Base-by-base conservation (phyloP, 495 filamentous ascomycete species). In the Durotheca rogersii region DNA sequence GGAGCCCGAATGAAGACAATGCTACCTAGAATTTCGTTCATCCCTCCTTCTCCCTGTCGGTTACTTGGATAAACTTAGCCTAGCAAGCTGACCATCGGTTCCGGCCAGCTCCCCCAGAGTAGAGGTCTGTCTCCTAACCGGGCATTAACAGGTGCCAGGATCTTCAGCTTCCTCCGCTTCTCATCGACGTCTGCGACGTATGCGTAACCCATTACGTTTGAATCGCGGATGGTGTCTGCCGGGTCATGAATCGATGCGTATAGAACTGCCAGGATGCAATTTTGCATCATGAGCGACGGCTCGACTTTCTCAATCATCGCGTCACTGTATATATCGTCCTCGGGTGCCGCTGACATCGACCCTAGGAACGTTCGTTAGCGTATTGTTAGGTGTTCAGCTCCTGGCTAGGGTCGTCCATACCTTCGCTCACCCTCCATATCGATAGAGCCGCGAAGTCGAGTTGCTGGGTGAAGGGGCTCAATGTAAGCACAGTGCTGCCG, bases 111-210 rank as follows among this genome's bases (percentile, higher is more conserved):
- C 20, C 74, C 77, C 76, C 75, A 80, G 1, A 97, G 72, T 60
- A 96, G 69, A 11, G 91, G 88, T 62, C 83, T 79, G 41, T 83
- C 78, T 0, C 88, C 89, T 38, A 95, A 70, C 29, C 87, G 79
- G 7, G 88, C 89, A 25, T 82, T 86, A 40, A 94, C 79, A 4
- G 93, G 92, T 1, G 85, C 83, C 30, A 98, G 73, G 11, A 96
- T 75, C 51, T 88, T 84, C 40, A 97, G 73, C 65, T 85, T 86
- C 44, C 83, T 82, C 69, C 87, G 88, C 42, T 89, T 84, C 38
- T 84, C 85, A 55, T 99, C 92, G 6, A 97, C 90, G 39, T 93
- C 87, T 0, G 86, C 81, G 23, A 99, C 84, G 62, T 94, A 95
- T 29, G 96, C 78, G 67, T 94, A 97, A 4, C 93, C 93, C 76